A percentile compares a stretch with the other conserved stretches of the same genome.
phyloP scores from a whole-genome alignment of 2,329 filamentous ascomycete genomes.

The Myriosclerotinia curreyana region DNA sequence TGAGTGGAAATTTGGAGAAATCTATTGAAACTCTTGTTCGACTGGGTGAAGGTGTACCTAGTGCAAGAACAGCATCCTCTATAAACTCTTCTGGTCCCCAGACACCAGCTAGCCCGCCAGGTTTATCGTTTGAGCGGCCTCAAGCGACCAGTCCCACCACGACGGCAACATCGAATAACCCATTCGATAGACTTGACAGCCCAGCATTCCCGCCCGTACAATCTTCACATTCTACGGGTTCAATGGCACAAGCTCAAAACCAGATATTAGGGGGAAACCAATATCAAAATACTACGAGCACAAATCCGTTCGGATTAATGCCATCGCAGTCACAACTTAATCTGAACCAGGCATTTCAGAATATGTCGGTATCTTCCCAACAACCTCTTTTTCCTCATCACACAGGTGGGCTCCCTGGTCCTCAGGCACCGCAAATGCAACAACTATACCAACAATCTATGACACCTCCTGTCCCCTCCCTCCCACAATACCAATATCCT shows the following conservation, averaged over 20 bases:
- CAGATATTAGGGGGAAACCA: constrained; percentile 31
- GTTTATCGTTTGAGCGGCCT: constrained; percentile 36
- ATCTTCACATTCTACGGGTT: constrained; percentile 64
- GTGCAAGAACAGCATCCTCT: constrained; percentile 41
- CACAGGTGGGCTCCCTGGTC: constrained; percentile 57
- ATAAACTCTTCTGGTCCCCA: constrained; percentile 52
- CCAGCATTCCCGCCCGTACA: constrained; percentile 53
- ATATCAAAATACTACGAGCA: constrained; percentile 39
- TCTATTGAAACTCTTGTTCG: constrained; percentile 81
- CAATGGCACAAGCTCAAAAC: constrained; percentile 53
- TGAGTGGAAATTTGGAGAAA: constrained; percentile 81
- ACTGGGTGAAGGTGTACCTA: constrained; percentile 64
- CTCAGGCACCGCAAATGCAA: constrained; percentile 43
- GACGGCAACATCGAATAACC: constrained; percentile 53
- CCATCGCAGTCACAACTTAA: constrained; percentile 45
- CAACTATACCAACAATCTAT: constrained; percentile 41
- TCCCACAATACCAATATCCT: constrained; percentile 37
- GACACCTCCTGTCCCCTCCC: constrained; percentile 38
- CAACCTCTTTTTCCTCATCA: constrained; percentile 72
- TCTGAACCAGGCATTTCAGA: constrained; percentile 65
- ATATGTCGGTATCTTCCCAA: constrained; percentile 60
- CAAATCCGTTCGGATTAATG: constrained; percentile 66
- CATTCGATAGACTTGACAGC: constrained; percentile 57
- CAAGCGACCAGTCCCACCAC: constrained; percentile 26
- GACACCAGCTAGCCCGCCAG: constrained; percentile 41